A percentile compares a stretch with the other conserved stretches of the same genome.
Evolutionary conservation across 148 eudicot genomes (phyloP).

Genomic region (Heliosperma pusillum): DNA sequence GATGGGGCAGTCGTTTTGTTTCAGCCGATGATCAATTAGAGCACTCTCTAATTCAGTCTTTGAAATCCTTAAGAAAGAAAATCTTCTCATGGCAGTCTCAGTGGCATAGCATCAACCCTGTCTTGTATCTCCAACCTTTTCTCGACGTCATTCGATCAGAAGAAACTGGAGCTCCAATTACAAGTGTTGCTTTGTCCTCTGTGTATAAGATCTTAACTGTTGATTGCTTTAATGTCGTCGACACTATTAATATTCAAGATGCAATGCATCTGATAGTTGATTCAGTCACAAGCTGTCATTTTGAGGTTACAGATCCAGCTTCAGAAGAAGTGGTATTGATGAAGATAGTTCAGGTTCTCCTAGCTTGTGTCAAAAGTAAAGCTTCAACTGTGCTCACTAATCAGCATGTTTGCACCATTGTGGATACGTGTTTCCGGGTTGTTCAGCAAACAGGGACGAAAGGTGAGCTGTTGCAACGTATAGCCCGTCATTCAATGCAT

Average conservation of each 20-base stretch:
- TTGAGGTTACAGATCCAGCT: constrained; percentile 96
- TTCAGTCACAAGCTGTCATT: constrained; percentile 83
- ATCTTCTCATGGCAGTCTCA: constrained; percentile 66
- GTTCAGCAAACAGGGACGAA: constrained; percentile 88
- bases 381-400: constrained; percentile 67
- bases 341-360: constrained; percentile 90
- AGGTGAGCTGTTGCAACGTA: constrained; percentile 82
- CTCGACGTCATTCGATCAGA: constrained; percentile 83
- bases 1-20: constrained; percentile 82
- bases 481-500: constrained; percentile 88
- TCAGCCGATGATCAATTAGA: constrained; percentile 78
- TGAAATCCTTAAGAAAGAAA: constrained; percentile 63
- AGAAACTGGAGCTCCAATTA: constrained; percentile 93
- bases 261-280: constrained; percentile 83
- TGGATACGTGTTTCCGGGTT: constrained; percentile 78
- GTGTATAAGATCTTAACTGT: constrained; percentile 78
- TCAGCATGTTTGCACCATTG: constrained; percentile 90
- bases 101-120: constrained; percentile 65
- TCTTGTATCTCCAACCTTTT: constrained; percentile 79
- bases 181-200: constrained; percentile 90
- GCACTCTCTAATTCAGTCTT: constrained; percentile 68
- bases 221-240: constrained; percentile 55
- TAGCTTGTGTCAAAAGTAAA: constrained; percentile 85
- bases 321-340: constrained; percentile 94
- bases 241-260: constrained; percentile 58